These are phyloP conservation scores for Lipomyces mesembrius DNA, from an alignment of 805 yeast genomes.

Conservation along the genomic window DNA sequence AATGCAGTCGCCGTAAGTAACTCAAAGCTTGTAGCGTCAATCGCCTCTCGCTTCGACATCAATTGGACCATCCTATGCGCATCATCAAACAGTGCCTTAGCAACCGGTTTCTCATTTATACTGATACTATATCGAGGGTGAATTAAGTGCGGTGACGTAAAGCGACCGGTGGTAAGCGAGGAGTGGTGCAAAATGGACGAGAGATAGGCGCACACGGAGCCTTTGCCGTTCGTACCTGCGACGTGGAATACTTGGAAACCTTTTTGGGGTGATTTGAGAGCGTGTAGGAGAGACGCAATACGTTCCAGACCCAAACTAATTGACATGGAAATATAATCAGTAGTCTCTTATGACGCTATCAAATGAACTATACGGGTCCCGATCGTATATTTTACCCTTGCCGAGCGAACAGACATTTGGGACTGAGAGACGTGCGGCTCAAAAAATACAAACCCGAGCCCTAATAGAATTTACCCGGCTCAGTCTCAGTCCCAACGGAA, in stretches of 20 bases:
- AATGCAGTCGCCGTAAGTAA: conserved; percentile 83
- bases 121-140: conserved; percentile 75
- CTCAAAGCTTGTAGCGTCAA: conserved; percentile 89
- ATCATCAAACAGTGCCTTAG: conserved; percentile 51
- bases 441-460: conserved; percentile 24
- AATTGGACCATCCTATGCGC: conserved; percentile 52
- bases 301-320: conserved; percentile 66
- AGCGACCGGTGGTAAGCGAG: conserved; percentile 66
- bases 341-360: neutral
- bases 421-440: neutral
- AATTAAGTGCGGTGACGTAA: conserved; percentile 86
- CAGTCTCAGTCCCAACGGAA: neutral
- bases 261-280: conserved; percentile 71
- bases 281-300: conserved; percentile 51
- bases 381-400: neutral
- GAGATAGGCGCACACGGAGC: conserved; percentile 85
- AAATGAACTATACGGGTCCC: no score
- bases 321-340: conserved; percentile 8
- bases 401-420: no score
- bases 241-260: conserved; percentile 75
- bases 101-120: conserved; percentile 64
- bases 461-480: neutral
- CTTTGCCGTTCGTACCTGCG: conserved; percentile 97
- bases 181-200: conserved; percentile 62
- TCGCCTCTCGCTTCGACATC: conserved; percentile 48